A percentile compares a stretch with the other conserved stretches of the same genome.
phyloP scores from a whole-genome alignment of 441 rosid genomes.

The Lepidium campestre region DNA sequence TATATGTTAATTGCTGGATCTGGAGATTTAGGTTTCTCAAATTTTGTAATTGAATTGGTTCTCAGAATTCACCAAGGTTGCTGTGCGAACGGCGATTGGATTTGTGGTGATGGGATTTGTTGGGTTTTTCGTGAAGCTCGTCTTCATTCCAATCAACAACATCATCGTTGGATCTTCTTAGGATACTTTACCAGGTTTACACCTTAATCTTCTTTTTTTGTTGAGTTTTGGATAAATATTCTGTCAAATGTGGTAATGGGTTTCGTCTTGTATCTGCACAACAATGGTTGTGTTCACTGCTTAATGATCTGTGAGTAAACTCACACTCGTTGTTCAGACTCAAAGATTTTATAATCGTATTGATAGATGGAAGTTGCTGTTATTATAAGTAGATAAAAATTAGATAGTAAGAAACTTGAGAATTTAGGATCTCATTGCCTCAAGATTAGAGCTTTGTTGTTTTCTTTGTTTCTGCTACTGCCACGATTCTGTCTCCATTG shows the following conservation, averaged over 20 bases:
- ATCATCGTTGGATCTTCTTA: slow-evolving; percentile 73
- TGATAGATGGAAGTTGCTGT: neutral
- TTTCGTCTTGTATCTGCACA: neutral
- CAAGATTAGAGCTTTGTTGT: neutral
- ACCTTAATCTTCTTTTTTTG: neutral
- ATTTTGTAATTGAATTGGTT: neutral
- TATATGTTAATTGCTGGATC: neutral
- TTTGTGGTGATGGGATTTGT: slow-evolving; percentile 91
- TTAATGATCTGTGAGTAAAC: neutral
- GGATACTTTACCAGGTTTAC: slow-evolving; percentile 22
- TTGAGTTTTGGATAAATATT: neutral
- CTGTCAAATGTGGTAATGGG: neutral
- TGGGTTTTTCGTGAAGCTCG: slow-evolving; percentile 77
- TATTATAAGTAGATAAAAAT: neutral
- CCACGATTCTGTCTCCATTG: neutral
- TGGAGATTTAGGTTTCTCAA: neutral
- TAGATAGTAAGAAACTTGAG: neutral
- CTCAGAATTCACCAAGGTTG: slow-evolving; percentile 69
- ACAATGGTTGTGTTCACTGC: neutral
- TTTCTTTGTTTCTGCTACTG: neutral
- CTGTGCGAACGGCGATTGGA: slow-evolving; percentile 78
- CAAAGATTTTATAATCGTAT: neutral
- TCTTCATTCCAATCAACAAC: slow-evolving; percentile 87
- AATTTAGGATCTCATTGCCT: neutral
- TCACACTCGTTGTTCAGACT: neutral